Percentiles rank a stretch among this genome's conserved stretches.
Evolutionary conservation across 257 asterid species (phyloP).

Genomic region (Solanum piurae): DNA sequence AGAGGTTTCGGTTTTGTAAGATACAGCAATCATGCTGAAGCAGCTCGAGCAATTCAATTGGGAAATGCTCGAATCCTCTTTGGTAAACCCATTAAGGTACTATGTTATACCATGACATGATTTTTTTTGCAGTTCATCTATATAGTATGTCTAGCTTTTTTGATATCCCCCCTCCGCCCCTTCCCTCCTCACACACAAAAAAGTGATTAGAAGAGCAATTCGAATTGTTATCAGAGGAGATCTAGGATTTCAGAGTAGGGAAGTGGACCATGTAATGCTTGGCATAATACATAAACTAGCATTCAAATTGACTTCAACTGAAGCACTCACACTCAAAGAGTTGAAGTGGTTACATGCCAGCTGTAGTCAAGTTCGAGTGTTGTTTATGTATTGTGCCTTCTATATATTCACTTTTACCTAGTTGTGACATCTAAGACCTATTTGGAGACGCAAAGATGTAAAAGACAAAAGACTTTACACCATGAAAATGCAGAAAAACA

Average conservation of each 20-base stretch:
- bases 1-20: constrained; percentile 85
- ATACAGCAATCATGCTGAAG: constrained; percentile 75
- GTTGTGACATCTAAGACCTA: too few relatives aligned
- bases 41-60: constrained; percentile 75
- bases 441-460: too few relatives aligned
- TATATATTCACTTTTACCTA: too few relatives aligned
- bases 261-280: too few relatives aligned
- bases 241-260: not conserved
- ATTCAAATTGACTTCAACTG: not conserved
- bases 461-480: too few relatives aligned
- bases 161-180: too few relatives aligned
- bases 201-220: not conserved
- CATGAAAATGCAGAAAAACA: not conserved
- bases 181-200: not conserved
- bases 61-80: constrained; percentile 58
- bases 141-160: not conserved
- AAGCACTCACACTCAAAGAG: too few relatives aligned
- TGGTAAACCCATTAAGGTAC: constrained; percentile 63
- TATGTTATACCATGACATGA: not conserved
- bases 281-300: not conserved
- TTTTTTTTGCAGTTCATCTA: not conserved
- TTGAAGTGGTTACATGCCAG: too few relatives aligned
- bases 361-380: too few relatives aligned
- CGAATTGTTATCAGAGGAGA: not conserved
- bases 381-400: too few relatives aligned